Percentiles rank a stretch among this genome's conserved stretches.
phyloP scores from a whole-genome alignment of 2,329 filamentous ascomycete genomes.

The Cladosporium sp. region DNA sequence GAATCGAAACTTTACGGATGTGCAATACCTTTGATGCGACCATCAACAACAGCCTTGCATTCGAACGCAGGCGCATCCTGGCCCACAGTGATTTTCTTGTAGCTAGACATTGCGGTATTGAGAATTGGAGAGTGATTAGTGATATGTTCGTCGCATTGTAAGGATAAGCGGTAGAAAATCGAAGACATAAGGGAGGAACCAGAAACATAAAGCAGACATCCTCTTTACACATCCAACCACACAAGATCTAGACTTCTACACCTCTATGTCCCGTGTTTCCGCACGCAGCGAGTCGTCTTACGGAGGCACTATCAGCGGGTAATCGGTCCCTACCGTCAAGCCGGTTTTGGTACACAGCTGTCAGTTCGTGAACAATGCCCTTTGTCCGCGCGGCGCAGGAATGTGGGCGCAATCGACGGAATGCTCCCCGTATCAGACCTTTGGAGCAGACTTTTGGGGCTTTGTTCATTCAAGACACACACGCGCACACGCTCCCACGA shows the following conservation, averaged over 20 bases:
- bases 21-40: constrained; percentile 31
- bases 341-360: not conserved
- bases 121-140: not conserved
- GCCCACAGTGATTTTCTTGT: constrained; percentile 28
- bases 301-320: too few relatives aligned
- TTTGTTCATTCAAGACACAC: not conserved
- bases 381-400: not conserved
- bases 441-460: not conserved
- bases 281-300: not conserved
- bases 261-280: not conserved
- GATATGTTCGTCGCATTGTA: not conserved
- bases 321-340: not conserved
- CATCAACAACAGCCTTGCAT: constrained; percentile 33
- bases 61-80: constrained; percentile 33
- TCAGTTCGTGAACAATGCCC: not conserved
- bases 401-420: not conserved
- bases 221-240: not conserved
- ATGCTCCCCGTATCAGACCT: not conserved
- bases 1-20: not conserved
- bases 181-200: not conserved
- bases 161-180: not conserved
- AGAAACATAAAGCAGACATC: not conserved
- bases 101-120: constrained; percentile 15
- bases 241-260: not conserved
- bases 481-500: too few relatives aligned